Percentiles rank a stretch among this genome's conserved stretches.
These are phyloP conservation scores for Quercus phellos DNA, from an alignment of 331 rosid species.

Conservation along the genomic window DNA sequence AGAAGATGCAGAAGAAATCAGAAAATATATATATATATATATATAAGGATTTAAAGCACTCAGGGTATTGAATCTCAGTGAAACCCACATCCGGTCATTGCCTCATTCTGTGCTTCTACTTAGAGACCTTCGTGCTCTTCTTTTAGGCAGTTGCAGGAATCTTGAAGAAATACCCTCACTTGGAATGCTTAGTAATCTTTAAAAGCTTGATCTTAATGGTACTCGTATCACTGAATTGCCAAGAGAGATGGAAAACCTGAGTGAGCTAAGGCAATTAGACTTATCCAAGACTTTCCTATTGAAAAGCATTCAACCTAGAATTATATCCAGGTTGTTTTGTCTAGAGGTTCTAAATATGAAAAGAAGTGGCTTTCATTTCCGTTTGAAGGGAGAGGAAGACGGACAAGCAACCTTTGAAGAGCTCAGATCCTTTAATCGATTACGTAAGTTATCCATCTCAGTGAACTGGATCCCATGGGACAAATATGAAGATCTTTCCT, in stretches of 20 bases:
- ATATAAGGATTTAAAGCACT: neutral
- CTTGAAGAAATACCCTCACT: conserved; percentile 8
- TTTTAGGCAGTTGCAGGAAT: neutral
- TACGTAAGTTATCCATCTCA: neutral
- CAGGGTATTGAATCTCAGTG: conserved; percentile 1
- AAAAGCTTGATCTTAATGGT: neutral
- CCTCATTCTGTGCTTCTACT: neutral
- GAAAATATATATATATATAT: too few relatives aligned
- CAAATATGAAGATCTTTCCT: neutral
- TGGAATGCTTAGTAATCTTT: conserved; percentile 6
- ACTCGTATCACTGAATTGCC: neutral
- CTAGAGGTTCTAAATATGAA: conserved; percentile 15
- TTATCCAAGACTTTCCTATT: conserved; percentile 7
- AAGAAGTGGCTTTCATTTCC: neutral
- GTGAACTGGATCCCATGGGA: neutral
- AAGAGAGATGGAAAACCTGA: neutral
- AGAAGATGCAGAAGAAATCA: too few relatives aligned
- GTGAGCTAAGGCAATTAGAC: neutral
- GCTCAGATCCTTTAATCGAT: conserved; percentile 1
- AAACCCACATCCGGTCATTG: neutral
- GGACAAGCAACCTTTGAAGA: conserved; percentile 2
- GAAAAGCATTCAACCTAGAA: neutral
- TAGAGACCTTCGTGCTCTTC: conserved; percentile 1
- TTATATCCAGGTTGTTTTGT: conserved; percentile 2
- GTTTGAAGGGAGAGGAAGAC: neutral